Evolutionary conservation across 805 yeast species (phyloP), one percentile per base, ranked within the genome.

Genomic region (Starmerella roubikii): DNA sequence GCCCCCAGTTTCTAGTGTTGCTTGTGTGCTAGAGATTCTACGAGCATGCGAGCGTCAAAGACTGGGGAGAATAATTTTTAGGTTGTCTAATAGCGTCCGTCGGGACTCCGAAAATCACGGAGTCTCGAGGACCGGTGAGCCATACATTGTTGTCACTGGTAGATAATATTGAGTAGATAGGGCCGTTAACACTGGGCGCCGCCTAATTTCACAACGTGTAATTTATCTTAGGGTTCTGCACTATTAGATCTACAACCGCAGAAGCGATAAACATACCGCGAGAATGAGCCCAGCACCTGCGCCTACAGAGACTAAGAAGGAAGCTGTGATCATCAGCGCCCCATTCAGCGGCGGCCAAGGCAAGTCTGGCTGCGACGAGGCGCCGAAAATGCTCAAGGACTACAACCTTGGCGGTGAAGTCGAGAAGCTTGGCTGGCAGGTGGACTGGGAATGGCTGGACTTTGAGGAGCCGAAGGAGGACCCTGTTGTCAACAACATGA

Each of bases 291-390:
- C 15, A 8, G 15, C 31, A 7, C 31, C 31, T 15, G 31, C 31
- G 7, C 11, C 11, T 8, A 29, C 20, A 4, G 31, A 29, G 18
- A 31, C 40, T 3, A 30, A 27, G 11, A 44, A 44, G 19, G 41
- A 40, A 8, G 43, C 41, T 1, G 39, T 39, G 9, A 64, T 88
- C 38, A 72, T 91, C 44, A 67, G 77, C 16, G 96, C 95, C 0
- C 97, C 97, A 37, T 91, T 88, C 61, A 74, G 85, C 27, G 97
- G 96, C 19, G 98, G 98, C 45, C 98, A 88, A 60, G 86, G 84
- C 30, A 82, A 83, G 55, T 71, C 76, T 19, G 98, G 98, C 47
- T 96, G 88, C 29, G 98, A 88, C 55, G 69, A 74, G 36, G 98
- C 96, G 26, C 97, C 98, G n/a, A 71, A 75, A 43, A 78, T 73